These are phyloP conservation scores for Picea glauca DNA, from an alignment of 75 land plant species.

Conservation along the genomic window DNA sequence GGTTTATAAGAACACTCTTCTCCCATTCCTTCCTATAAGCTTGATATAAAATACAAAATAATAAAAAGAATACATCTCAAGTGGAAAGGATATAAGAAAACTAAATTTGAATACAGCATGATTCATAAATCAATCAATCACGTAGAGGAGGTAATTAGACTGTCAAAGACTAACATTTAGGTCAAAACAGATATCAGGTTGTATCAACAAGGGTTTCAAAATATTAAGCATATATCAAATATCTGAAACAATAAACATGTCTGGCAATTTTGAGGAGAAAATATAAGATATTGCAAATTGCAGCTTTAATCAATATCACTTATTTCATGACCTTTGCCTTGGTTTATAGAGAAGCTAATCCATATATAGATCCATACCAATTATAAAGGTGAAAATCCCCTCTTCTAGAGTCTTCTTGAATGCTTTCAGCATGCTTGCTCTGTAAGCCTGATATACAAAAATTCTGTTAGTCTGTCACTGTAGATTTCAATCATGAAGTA, in stretches of 20 bases:
- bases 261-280: too few relatives aligned
- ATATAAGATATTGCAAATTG: too few relatives aligned
- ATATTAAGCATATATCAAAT: too few relatives aligned
- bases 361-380: constrained; percentile 57
- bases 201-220: too few relatives aligned
- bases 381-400: constrained; percentile 70
- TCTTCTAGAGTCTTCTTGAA: constrained; percentile 88
- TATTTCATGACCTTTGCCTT: too few relatives aligned
- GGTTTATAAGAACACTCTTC: background rate
- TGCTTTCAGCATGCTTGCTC: constrained; percentile 89
- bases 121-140: background rate
- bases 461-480: background rate
- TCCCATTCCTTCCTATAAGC: background rate
- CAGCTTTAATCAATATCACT: too few relatives aligned
- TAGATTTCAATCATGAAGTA: constrained; percentile 2
- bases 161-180: background rate
- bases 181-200: too few relatives aligned
- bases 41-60: background rate
- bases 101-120: background rate
- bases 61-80: background rate
- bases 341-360: background rate
- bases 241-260: too few relatives aligned
- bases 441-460: constrained; percentile 54
- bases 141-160: background rate
- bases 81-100: background rate